These are phyloP conservation scores for Vaccinium vitisidaea DNA, from an alignment of 148 eudicot species.

Conservation along the genomic window DNA sequence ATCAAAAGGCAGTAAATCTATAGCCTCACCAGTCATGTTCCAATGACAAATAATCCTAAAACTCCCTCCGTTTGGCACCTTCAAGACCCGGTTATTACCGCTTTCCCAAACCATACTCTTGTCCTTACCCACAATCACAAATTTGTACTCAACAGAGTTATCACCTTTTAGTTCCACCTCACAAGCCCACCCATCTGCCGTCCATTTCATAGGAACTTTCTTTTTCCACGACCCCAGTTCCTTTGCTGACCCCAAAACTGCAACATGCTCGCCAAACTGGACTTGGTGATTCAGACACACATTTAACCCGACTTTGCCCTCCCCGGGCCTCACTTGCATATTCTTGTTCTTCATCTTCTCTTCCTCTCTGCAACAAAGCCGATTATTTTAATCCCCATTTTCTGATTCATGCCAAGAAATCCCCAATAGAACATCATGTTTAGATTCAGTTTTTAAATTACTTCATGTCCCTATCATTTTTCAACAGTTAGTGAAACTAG, in stretches of 20 bases:
- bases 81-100: slow-evolving; percentile 67
- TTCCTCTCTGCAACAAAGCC: slow-evolving; percentile 46
- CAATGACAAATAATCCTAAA: slow-evolving; percentile 65
- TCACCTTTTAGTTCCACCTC: slow-evolving; percentile 50
- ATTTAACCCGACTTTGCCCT: slow-evolving; percentile 55
- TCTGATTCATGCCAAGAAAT: neutral
- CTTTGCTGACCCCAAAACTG: slow-evolving; percentile 59
- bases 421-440: neutral
- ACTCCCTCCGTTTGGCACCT: slow-evolving; percentile 57
- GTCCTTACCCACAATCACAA: slow-evolving; percentile 56
- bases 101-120: slow-evolving; percentile 70
- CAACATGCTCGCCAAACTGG: slow-evolving; percentile 74
- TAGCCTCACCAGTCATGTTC: slow-evolving; percentile 54
- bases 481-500: neutral
- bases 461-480: neutral
- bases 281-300: slow-evolving; percentile 81
- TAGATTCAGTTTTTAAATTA: neutral
- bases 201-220: slow-evolving; percentile 66
- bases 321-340: slow-evolving; percentile 23
- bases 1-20: slow-evolving; percentile 45
- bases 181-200: slow-evolving; percentile 78
- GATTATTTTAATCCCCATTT: slow-evolving; percentile 15
- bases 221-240: slow-evolving; percentile 90
- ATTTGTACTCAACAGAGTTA: slow-evolving; percentile 71
- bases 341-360: slow-evolving; percentile 32